Evolutionary conservation across 768 basidiomycete species (phyloP).

Genomic region (Mycena leptocephala): DNA sequence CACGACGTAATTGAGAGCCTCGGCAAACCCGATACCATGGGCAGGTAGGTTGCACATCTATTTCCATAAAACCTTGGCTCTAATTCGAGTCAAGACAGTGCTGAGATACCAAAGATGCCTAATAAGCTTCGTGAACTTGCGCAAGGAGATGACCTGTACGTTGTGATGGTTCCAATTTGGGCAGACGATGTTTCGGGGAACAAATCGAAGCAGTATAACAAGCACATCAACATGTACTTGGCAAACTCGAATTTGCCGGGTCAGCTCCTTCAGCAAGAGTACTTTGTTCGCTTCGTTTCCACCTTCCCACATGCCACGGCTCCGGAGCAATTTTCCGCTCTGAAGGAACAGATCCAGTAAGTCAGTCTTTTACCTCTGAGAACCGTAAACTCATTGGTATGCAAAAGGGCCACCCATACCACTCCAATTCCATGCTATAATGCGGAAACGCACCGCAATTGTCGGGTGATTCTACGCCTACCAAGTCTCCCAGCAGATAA

Average conservation of each 20-base stretch:
- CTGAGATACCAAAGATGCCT: constrained; percentile 15
- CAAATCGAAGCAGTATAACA: no score
- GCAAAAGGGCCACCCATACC: no score
- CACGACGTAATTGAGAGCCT: neutral
- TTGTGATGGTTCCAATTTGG: constrained; percentile 23
- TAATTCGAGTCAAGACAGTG: neutral
- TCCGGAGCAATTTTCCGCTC: no score
- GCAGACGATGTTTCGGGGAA: no score
- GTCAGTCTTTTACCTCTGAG: no score
- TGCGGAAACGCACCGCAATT: no score
- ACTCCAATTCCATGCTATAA: no score
- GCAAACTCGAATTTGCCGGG: constrained; percentile 46
- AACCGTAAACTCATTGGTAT: no score
- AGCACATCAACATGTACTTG: constrained; percentile 48
- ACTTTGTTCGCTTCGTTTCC: constrained; percentile 42
- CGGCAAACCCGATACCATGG: neutral
- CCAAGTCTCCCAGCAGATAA: constrained; percentile 48
- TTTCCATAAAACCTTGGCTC: neutral
- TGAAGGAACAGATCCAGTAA: no score
- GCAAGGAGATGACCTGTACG: constrained; percentile 16
- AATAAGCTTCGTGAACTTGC: constrained; percentile 16
- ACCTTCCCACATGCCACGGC: no score
- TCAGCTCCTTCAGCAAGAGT: constrained; percentile 50
- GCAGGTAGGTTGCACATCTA: neutral
- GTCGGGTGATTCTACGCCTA: constrained; percentile 23